Evolutionary conservation across 805 yeast genomes (phyloP).

Genomic region (Nadsonia fulvescens): DNA sequence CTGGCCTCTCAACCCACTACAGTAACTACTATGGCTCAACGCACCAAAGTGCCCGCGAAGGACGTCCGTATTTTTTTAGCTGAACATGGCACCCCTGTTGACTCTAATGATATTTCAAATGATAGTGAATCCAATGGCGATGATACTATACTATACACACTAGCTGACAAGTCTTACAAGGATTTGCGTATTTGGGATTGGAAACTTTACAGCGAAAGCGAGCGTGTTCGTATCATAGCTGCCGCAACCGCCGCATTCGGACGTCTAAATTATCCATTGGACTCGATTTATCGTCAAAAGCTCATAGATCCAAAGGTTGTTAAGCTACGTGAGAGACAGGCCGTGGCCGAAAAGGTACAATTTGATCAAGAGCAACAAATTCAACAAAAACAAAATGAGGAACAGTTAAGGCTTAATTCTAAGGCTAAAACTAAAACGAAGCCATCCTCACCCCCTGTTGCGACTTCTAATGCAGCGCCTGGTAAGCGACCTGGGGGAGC

Average conservation of each 20-base stretch:
- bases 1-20: conserved; percentile 33
- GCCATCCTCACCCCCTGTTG: no score
- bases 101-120: no score
- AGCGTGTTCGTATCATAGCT: conserved; percentile 16
- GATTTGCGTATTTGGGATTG: conserved; percentile 21
- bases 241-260: conserved; percentile 16
- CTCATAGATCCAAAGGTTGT: conserved; percentile 16
- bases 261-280: conserved; percentile 13
- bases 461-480: no score
- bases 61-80: conserved; percentile 18
- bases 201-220: conserved; percentile 18
- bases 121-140: conserved; percentile 14
- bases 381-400: no score
- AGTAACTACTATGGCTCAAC: conserved; percentile 15
- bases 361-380: no score
- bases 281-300: conserved; percentile 14
- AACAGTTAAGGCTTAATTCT: no score
- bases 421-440: no score
- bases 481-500: no score
- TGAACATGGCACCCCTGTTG: conserved; percentile 17
- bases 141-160: conserved; percentile 13
- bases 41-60: conserved; percentile 14
- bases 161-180: conserved; percentile 15
- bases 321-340: conserved; percentile 4
- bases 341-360: no score